These are phyloP conservation scores for Candida silvicultrix DNA, from an alignment of 805 yeast genomes.

Conservation along the genomic window DNA sequence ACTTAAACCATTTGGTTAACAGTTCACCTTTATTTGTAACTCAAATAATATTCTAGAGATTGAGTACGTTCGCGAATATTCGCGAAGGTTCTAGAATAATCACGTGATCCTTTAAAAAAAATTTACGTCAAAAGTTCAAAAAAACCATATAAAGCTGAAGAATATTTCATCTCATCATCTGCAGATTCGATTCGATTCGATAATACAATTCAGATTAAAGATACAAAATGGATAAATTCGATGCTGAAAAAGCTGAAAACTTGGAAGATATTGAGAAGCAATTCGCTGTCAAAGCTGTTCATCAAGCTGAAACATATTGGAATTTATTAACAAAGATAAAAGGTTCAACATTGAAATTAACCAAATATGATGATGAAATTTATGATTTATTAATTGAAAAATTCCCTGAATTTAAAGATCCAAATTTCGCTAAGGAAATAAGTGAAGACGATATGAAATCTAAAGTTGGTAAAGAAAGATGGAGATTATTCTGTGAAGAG, in stretches of 20 bases:
- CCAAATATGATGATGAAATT: conserved; percentile 68
- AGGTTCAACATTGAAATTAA: conserved; percentile 73
- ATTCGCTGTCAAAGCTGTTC: conserved; percentile 96
- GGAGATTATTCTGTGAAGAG: conserved; percentile 83
- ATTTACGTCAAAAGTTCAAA: not conserved
- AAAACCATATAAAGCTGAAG: not conserved
- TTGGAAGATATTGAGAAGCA: conserved; percentile 94
- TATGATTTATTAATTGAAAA: conserved; percentile 50
- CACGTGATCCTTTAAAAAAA: not conserved
- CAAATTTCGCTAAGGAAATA: conserved; percentile 48
- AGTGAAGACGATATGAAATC: conserved; percentile 81
- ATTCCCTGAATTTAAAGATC: conserved; percentile 84
- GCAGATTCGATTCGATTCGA: no score
- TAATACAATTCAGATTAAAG: not conserved
- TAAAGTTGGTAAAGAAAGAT: conserved; percentile 70
- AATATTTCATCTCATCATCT: no score
- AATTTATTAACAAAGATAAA: conserved; percentile 60
- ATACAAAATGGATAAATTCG: conserved; percentile 30
- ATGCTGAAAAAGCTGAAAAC: conserved; percentile 91
- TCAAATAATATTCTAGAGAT: no score
- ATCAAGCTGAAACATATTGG: conserved; percentile 96
- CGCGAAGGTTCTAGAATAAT: not conserved
- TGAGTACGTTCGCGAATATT: not conserved
- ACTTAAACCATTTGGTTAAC: no score
- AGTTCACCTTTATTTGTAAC: no score